A percentile compares a stretch with the other conserved stretches of the same genome.
Conservation (phyloP, 176 grass and related monocot genomes). For the Zea mays region Zm-B73-REFERENCE-NAM-5.0 NC_050102.1:159204501-159205000, state of each 20-base stretch:
- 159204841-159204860: slow-evolving; percentile 50
- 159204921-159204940: slow-evolving; percentile 69
- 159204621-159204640: slow-evolving; percentile 76
- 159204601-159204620: slow-evolving; percentile 58
- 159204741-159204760: slow-evolving; percentile 75
- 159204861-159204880: slow-evolving; percentile 73
- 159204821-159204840: slow-evolving; percentile 78
- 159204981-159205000: slow-evolving; percentile 88
- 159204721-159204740: slow-evolving; percentile 64
- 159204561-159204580: slow-evolving; percentile 77
- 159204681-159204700: slow-evolving; percentile 65
- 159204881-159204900: slow-evolving; percentile 69
- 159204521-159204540: slow-evolving; percentile 82
- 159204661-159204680: slow-evolving; percentile 68
- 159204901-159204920: slow-evolving; percentile 66
- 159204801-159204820: slow-evolving; percentile 85
- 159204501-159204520: slow-evolving; percentile 53
- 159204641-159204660: slow-evolving; percentile 68
- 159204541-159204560: slow-evolving; percentile 57
- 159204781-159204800: slow-evolving; percentile 82
- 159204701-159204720: slow-evolving; percentile 57
- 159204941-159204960: slow-evolving; percentile 83
- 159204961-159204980: slow-evolving; percentile 71
- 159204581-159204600: slow-evolving; percentile 70
- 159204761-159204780: slow-evolving; percentile 74